Base-by-base conservation (phyloP, 768 basidiomycete genomes). In the Agaricus subrufescens region DNA sequence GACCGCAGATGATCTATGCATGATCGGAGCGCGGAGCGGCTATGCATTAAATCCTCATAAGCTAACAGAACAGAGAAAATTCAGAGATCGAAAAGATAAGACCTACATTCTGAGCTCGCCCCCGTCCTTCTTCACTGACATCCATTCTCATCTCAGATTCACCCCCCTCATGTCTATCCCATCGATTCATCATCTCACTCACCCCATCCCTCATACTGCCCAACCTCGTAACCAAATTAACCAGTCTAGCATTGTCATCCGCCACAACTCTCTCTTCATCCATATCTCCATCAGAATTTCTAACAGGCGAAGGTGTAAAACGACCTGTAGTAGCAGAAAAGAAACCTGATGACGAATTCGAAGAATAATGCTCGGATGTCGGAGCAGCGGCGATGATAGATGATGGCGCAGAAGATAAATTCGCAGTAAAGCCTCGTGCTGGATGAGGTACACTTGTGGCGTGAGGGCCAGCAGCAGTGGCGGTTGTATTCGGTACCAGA, bases 331-430 rank as follows among this genome's bases (percentile, higher is more conserved):
- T 15, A 42, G 55, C 45, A 45, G 55, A 53, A 25, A 53, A 14
- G 43, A 43, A 56, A 42, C 47, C 47, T 44, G 54, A 56, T 1
- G 49, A 56, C 2, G 49, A 50, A 46, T 34, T 43, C 10, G 54
- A 54, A 26, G 53, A 56, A 26, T 31, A 56, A 49, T 8, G 47
- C 5, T 46, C 37, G 7, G 54, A 49, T 4, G 47, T 47, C 12
- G 47, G 38, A 31, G 48, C 31, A 1, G 11, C 11, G 34, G 34
- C 34, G 7, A 11, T 11, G 34, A 34, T 11, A 34, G 55, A 50
- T 3, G 43, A 8, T n/a, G 42, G 43, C 19, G 26, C 46, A 25
- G 54, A 37, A 23, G 27, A 29, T 30, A 23, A 14, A 10, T 12
- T 23, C 3, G 30, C 10, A 26, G 39, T 12, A 27, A 12, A 26